Conservation (phyloP, 164 flowering plant species). For the Tinospora cordifolia region DNA sequence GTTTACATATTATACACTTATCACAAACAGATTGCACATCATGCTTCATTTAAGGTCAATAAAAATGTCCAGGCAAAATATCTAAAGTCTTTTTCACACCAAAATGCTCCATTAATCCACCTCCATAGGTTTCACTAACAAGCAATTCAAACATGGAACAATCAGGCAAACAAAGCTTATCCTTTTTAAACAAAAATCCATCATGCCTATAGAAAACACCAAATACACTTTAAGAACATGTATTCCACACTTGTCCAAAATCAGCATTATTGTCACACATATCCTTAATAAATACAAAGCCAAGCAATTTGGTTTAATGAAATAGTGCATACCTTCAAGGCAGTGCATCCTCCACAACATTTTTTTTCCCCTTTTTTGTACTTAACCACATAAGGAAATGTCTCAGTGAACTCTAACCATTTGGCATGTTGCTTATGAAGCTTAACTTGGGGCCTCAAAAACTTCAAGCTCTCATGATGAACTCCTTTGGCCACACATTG, state of each 20-base stretch:
- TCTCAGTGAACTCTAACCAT: background rate
- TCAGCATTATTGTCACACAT: background rate
- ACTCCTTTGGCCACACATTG: background rate
- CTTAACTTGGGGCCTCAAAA: background rate
- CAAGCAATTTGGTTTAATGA: background rate
- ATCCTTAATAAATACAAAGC: background rate
- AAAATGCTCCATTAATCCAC: background rate
- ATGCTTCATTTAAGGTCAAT: conserved; percentile 7
- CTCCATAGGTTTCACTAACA: background rate
- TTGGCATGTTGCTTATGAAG: background rate
- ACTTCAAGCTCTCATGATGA: background rate
- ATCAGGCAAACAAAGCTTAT: background rate
- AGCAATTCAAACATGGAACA: conserved; percentile 2
- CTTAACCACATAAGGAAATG: background rate
- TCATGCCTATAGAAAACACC: background rate
- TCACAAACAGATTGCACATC: background rate
- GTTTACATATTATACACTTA: conserved; percentile 1
- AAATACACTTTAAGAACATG: background rate
- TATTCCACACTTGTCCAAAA: background rate
- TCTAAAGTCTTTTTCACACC: background rate
- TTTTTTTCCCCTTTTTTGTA: background rate
- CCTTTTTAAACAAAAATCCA: background rate
- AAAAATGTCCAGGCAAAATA: conserved; percentile 6
- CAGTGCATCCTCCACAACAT: background rate
- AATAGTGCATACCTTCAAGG: background rate